Base-by-base conservation (phyloP, 2,329 filamentous ascomycete species). In the Fusarium lateritium region DNA sequence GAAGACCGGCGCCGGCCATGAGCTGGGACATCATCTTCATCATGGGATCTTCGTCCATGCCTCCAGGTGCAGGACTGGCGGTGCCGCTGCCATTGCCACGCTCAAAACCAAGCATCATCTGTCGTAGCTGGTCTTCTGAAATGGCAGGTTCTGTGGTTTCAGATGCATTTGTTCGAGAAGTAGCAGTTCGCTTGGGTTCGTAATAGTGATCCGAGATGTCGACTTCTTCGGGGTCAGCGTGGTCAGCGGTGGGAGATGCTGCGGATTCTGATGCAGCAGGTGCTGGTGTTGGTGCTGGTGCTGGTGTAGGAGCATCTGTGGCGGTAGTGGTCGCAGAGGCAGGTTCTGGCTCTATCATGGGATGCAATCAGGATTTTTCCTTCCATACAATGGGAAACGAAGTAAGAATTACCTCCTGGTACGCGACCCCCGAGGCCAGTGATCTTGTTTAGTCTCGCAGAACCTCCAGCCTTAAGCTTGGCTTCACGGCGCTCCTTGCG, bases 401-500 rank as follows among this genome's bases (percentile, higher is more conserved):
- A 17, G 17, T 42, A 19, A 8, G 39, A 65, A 44, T 46, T 56
- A 81, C 79, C 79, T 69, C 76, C 76, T 44, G 74, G 71, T 14
- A 80, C 39, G 14, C 79, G 77, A n/a, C 79, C 79, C 28, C 89
- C 90, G 26, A 93, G 80, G 2, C 90, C 89, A 14, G 91, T 93
- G 78, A 96, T 96, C 78, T 87, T 91, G 74, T 92, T 90, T 65
- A 96, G 81, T 64, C 93, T 83, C 39, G 89, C 86, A 19, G 89
- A 87, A 59, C 91, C 92, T 62, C 91, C 89, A 50, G 90, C 88
- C 73, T 86, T 88, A 80, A 94, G 89, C 83, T 94, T 95, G 60
- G 92, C 92, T 78, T 94, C 91, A 49, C 92, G 87, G 39, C 92
- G 89, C 78, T 94, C 92, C 79, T 94, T 93, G 72, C 93, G 91